Evolutionary conservation across 257 asterid species (phyloP), one percentile per base, ranked within the genome.

Genomic region (Penstemon barbatus): DNA sequence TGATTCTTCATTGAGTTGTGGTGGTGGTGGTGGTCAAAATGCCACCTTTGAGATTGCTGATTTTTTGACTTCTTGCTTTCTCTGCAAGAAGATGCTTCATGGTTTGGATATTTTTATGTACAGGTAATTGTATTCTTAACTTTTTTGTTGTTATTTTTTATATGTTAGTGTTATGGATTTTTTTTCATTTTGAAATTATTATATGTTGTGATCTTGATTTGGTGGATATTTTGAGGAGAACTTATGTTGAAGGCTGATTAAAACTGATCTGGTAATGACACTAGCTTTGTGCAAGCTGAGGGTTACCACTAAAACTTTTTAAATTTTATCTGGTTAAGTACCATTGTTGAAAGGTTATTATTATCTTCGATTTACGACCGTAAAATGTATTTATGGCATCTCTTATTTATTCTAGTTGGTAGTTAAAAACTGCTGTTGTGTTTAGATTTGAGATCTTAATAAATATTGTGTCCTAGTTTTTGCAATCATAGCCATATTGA

Each of bases 31-130:
- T n/a, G n/a, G n/a, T n/a, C n/a, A 61, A 19, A 8, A 52, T 10
- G 65, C 45, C 44, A 36, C 63, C 25, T 82, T 77, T 71, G 58
- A 3, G 51, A 60, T 55, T 37, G 76, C 81, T 13, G 87, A 76
- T 82, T 90, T 86, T 84, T 80, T 90, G 57, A 79, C 70, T 64
- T 83, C 90, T 37, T 90, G 97, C 84, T 84, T 80, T 79, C 88
- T 86, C 42, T 91, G 96, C 81, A 63, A 79, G 80, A 91, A 91
- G 83, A 69, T 66, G 86, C 97, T 91, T 71, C 84, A 91, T 46
- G 97, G 97, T 11, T 69, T 91, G 89, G 96, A 91, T 76, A 90
- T 91, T 75, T 91, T 85, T 74, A 91, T 91, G 91, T 91, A 91
- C 86, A 91, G 95, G 97, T 88, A 82, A 49, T 25, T 25, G 33